These are phyloP conservation scores for Trypanosoma platydactyli DNA, from an alignment of 208 protist genomes.

Conservation along the genomic window DNA sequence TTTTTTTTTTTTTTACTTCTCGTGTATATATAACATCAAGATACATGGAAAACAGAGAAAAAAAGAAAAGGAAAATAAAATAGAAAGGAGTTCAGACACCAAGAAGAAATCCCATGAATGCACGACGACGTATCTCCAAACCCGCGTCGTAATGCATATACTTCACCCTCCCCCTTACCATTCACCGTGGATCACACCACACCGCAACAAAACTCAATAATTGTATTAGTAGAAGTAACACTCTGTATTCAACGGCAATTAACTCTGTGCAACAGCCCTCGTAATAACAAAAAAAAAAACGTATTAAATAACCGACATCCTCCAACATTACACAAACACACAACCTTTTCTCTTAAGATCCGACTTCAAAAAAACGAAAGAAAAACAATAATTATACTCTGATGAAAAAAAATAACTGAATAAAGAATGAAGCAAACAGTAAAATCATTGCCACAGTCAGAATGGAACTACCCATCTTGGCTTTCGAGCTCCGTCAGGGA, in stretches of 20 bases:
- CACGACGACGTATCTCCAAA: too few species aligned
- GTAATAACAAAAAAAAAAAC: too few species aligned
- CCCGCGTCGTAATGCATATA: too few species aligned
- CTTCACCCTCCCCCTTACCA: too few species aligned
- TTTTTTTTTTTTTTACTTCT: too few species aligned
- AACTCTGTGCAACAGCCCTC: too few species aligned
- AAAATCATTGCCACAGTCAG: background rate
- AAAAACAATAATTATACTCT: conserved; percentile 19
- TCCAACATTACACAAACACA: conserved; percentile 12
- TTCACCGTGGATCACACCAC: too few species aligned
- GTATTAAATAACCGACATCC: conserved; percentile 10
- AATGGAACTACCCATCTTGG: conserved; percentile 1
- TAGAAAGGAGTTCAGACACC: too few species aligned
- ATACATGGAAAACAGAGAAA: background rate
- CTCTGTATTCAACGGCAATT: background rate
- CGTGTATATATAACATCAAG: too few species aligned
- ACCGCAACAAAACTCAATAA: background rate
- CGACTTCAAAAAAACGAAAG: conserved; percentile 22
- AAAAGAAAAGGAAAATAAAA: conserved; percentile 16
- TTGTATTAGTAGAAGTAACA: background rate
- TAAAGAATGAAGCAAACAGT: conserved; percentile 2
- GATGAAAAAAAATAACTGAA: conserved; percentile 19
- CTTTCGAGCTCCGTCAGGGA: conserved; percentile 36
- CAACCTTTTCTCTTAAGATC: too few species aligned
- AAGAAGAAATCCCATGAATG: too few species aligned